Evolutionary conservation across 768 basidiomycete species (phyloP).

Genomic region (Lactarius evosmus): DNA sequence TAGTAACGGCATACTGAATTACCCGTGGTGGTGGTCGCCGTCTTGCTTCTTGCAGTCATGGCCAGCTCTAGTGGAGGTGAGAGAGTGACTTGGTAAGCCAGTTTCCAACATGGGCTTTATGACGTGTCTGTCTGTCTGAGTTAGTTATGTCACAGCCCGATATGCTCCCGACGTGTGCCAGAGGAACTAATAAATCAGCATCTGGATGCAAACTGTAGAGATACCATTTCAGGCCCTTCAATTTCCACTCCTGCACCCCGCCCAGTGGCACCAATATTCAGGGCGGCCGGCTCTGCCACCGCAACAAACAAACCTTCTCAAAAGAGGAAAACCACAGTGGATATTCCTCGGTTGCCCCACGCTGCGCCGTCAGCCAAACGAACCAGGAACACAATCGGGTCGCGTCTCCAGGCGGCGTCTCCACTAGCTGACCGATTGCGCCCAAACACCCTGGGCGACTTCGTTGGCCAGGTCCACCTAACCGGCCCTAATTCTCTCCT

Average conservation of each 20-base stretch:
- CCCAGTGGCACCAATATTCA: conserved; percentile 20
- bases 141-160: conserved; percentile 11
- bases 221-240: conserved; percentile 16
- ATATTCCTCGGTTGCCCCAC: neutral
- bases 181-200: conserved; percentile 22
- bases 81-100: conserved; percentile 20
- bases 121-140: neutral
- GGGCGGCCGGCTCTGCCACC: neutral
- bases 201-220: conserved; percentile 22
- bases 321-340: conserved; percentile 8
- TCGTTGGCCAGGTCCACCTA: conserved; percentile 70
- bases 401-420: conserved; percentile 36
- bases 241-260: no score
- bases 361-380: conserved; percentile 4
- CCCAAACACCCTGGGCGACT: conserved; percentile 61
- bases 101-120: neutral
- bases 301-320: neutral
- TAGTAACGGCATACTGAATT: neutral
- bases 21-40: neutral
- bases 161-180: conserved; percentile 20
- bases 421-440: conserved; percentile 75
- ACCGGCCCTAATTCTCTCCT: conserved; percentile 58
- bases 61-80: conserved; percentile 16
- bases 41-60: conserved; percentile 8
- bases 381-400: conserved; percentile 13